Base-by-base conservation (phyloP, 495 filamentous ascomycete genomes). In the Neurospora sp. region DNA sequence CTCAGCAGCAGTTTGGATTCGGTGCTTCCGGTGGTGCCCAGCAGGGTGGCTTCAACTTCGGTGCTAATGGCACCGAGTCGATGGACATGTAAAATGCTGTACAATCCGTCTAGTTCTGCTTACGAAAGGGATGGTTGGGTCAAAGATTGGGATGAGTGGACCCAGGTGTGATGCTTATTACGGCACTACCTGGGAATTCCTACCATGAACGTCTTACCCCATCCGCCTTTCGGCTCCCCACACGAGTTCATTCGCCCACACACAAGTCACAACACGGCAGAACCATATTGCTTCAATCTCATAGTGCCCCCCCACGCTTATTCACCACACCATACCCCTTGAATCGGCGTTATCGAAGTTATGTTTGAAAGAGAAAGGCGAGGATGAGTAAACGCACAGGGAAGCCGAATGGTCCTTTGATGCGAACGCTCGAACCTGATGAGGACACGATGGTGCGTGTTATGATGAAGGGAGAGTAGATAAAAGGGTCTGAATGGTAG, bases 11-110 rank as follows among this genome's bases (percentile, higher is more conserved):
- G 39, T 98, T 98, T 82, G 90, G 94, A 48, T 97, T 98, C 73
- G 93, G 94, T 70, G 88, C 93, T 76, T 88, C 88, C 75, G 79
- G 77, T 34, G 88, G 89, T 72, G 89, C 90, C 70, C 92, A 93
- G 80, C 89, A 91, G 74, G 90, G 89, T 72, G 90, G 92, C 70
- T 99, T 99, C 89, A 97, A 91, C 87, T 89, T 99, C 92, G 79
- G 79, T 79, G 92, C 93, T 74, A 97, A 96, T 83, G 94, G 93
- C 71, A 87, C 87, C 71, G 96, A 97, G 82, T 93, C 92, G 39
- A 99, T 99, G 96, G 96, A 99, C 78, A 99, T 99, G 96, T 98
- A 92, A 90, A 74, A 66, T 40, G 45, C 40, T 43, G 42, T 54
- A 62, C 54, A 31, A 34, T 34, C 54, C 54, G 28, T 62, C 54